Evolutionary conservation across 108 stramenopile genomes (phyloP).

Genomic region (Cyclotella atomus): DNA sequence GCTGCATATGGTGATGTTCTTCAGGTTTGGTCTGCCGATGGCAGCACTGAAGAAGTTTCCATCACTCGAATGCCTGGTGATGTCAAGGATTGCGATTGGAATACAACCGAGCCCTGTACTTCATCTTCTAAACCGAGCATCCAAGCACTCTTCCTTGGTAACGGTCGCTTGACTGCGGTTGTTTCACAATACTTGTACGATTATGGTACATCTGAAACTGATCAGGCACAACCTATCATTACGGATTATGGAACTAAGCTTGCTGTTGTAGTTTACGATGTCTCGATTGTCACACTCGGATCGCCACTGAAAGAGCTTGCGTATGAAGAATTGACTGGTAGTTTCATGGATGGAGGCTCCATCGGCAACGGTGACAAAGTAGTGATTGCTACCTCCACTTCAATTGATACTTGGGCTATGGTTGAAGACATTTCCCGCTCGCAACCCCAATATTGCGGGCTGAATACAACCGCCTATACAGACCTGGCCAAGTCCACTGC

Average conservation of each 20-base stretch:
- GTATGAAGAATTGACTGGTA: constrained; percentile 22
- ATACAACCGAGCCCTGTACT: constrained; percentile 7
- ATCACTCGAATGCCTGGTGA: constrained; percentile 25
- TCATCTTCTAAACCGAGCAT: constrained; percentile 17
- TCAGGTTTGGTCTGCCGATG: constrained; percentile 21
- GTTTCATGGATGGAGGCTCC: constrained; percentile 16
- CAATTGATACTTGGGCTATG: constrained; percentile 27
- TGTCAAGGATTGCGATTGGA: constrained; percentile 10
- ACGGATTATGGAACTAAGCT: constrained; percentile 5
- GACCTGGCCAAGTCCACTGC: constrained; percentile 25
- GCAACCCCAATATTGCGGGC: constrained; percentile 29
- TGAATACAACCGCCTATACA: constrained; percentile 21
- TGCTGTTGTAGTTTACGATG: constrained; percentile 21
- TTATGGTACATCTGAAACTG: neutral
- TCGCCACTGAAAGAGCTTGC: constrained; percentile 24
- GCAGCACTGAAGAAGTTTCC: constrained; percentile 13
- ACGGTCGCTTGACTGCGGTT: constrained; percentile 27
- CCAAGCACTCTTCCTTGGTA: constrained; percentile 19
- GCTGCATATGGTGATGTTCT: constrained; percentile 43
- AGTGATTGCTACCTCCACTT: constrained; percentile 12
- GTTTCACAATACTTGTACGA: neutral
- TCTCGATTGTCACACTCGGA: constrained; percentile 16
- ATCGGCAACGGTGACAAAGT: constrained; percentile 15
- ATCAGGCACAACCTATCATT: constrained; percentile 19
- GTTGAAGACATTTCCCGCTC: constrained; percentile 14